A percentile compares a stretch with the other conserved stretches of the same genome.
Evolutionary conservation across 768 basidiomycete genomes (phyloP).

Genomic region (Cystobasidium tubakii): DNA sequence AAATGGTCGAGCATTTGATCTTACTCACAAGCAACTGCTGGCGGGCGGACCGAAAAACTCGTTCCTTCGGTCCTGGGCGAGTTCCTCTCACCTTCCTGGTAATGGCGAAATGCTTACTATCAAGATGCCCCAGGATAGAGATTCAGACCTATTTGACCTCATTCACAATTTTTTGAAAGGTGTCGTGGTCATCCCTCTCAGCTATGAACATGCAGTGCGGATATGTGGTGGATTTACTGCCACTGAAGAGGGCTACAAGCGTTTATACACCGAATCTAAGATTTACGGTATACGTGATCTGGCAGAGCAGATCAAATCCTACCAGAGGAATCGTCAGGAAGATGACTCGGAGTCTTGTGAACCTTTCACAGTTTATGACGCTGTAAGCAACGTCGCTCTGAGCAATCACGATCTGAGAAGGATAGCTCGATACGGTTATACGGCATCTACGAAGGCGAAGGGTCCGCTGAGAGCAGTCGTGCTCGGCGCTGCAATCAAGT

Average conservation of each 20-base stretch:
- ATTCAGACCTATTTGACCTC: neutral
- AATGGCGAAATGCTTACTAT: neutral
- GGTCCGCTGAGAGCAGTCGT: neutral
- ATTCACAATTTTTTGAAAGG: neutral
- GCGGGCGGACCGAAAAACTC: neutral
- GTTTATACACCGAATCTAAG: neutral
- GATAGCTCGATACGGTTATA: neutral
- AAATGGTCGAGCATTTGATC: neutral
- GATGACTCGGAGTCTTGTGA: neutral
- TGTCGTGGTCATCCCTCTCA: neutral
- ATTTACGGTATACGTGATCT: neutral
- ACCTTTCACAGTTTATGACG: neutral
- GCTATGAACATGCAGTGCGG: neutral
- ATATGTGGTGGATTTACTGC: neutral
- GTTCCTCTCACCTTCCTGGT: neutral
- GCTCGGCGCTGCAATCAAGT: neutral
- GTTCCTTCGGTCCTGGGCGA: neutral
- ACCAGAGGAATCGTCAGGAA: neutral
- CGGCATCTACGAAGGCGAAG: neutral
- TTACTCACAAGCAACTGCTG: neutral
- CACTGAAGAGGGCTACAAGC: neutral
- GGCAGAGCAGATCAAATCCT: neutral
- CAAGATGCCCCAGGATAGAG: constrained; percentile 2
- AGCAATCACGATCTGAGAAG: neutral
- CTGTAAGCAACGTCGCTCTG: neutral